phyloP scores from a whole-genome alignment of 1,284 basidiomycete genomes.

The Rhodotorula sp. region DNA sequence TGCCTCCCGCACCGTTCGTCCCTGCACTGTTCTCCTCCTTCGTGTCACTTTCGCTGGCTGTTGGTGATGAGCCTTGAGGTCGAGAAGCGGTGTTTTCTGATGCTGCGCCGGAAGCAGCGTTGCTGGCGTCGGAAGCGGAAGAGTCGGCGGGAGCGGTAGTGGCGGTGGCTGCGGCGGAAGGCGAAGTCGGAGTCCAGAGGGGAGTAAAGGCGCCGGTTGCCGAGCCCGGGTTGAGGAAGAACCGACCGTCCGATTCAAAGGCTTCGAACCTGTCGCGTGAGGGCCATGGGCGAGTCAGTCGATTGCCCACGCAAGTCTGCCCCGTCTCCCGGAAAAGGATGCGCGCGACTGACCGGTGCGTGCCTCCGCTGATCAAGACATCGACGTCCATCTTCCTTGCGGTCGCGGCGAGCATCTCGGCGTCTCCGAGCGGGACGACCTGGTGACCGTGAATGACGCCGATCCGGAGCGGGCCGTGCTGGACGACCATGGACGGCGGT shows the following conservation, averaged over 20 bases:
- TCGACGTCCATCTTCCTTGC: conserved; percentile 97
- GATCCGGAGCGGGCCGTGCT: conserved; percentile 83
- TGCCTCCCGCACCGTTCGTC: neutral
- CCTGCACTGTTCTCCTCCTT: neutral
- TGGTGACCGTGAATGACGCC: conserved; percentile 95
- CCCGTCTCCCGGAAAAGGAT: neutral
- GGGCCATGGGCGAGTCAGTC: too few species aligned
- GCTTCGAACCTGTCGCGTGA: conserved; percentile 62
- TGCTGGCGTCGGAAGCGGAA: neutral
- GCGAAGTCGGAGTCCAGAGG: conserved; percentile 12
- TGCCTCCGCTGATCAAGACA: conserved; percentile 88
- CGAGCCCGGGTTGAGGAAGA: conserved; percentile 95
- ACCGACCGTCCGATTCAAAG: conserved; percentile 82
- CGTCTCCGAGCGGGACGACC: conserved; percentile 84
- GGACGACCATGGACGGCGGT: conserved; percentile 77
- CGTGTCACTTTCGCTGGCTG: neutral
- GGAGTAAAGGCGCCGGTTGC: conserved; percentile 76
- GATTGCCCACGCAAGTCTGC: too few species aligned
- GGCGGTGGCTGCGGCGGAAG: neutral
- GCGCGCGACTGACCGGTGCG: conserved; percentile 67
- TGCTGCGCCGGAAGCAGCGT: neutral
- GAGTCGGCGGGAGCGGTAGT: conserved; percentile 3
- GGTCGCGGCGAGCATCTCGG: conserved; percentile 79
- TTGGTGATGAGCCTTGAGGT: neutral
- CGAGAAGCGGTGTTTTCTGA: neutral